Conservation (phyloP, 2,329 filamentous ascomycete species). For the Phialocephala sp. region DNA sequence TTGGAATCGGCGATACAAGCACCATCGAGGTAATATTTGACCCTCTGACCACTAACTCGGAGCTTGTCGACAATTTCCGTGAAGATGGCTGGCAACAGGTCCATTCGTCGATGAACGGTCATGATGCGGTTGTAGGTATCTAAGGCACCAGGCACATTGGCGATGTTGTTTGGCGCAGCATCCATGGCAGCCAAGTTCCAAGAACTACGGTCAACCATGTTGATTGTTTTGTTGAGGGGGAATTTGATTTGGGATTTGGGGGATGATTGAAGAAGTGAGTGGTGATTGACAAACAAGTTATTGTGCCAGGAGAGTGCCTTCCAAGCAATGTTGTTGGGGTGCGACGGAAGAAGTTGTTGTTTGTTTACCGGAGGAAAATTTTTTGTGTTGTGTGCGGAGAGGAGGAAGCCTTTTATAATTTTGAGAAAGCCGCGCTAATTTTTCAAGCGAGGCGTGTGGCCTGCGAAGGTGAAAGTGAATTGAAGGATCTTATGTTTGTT, state of each 20-base stretch:
- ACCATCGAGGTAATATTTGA: neutral
- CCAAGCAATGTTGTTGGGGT: neutral
- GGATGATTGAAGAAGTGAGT: neutral
- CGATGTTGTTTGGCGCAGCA: neutral
- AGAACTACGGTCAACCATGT: neutral
- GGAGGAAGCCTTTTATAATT: neutral
- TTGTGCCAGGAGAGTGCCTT: neutral
- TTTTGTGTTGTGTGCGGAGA: neutral
- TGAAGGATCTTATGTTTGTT: too few relatives aligned
- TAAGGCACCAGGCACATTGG: neutral
- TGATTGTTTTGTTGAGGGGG: neutral
- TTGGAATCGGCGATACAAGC: neutral
- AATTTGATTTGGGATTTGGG: neutral
- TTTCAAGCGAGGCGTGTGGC: slow-evolving; percentile 6
- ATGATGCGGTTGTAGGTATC: neutral
- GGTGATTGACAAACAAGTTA: neutral
- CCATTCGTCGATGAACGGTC: neutral
- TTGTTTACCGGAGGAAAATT: neutral
- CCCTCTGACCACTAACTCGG: neutral
- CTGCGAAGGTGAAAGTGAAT: too few relatives aligned
- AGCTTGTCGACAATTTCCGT: neutral
- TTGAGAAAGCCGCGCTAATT: neutral
- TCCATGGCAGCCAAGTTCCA: neutral
- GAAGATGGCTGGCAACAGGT: neutral
- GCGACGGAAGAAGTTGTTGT: neutral